Conservation (phyloP, 2,329 filamentous ascomycete genomes). For the Claviceps pazoutovae region DNA sequence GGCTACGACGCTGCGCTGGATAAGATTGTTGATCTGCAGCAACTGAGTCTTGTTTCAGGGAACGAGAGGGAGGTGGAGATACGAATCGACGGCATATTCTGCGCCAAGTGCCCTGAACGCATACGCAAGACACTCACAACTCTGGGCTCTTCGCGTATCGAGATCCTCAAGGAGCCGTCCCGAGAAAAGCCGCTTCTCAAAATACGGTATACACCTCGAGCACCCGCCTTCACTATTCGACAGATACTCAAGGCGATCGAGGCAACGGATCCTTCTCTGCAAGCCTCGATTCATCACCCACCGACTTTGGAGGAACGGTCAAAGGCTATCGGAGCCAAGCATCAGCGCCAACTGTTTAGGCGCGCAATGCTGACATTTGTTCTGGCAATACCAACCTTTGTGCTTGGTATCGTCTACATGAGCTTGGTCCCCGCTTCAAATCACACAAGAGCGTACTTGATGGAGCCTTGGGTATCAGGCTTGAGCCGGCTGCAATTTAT, state of each 20-base stretch:
- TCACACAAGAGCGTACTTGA: constrained; percentile 47
- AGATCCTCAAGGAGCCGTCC: constrained; percentile 41
- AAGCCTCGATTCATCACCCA: constrained; percentile 59
- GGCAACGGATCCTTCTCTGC: constrained; percentile 50
- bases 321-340: constrained; percentile 53
- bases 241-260: constrained; percentile 56
- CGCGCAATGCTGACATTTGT: constrained; percentile 57
- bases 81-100: constrained; percentile 58
- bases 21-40: constrained; percentile 28
- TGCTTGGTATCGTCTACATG: constrained; percentile 88
- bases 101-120: constrained; percentile 52
- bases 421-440: constrained; percentile 52
- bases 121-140: constrained; percentile 39
- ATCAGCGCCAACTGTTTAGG: constrained; percentile 52
- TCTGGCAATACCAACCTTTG: constrained; percentile 66
- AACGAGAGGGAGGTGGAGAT: constrained; percentile 47
- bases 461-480: constrained; percentile 55
- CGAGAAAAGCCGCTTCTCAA: constrained; percentile 52
- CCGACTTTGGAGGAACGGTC: constrained; percentile 75
- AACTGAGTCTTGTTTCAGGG: constrained; percentile 22
- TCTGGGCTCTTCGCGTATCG: constrained; percentile 34
- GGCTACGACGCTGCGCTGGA: constrained; percentile 53
- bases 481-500: constrained; percentile 67
- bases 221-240: constrained; percentile 60
- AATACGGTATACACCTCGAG: constrained; percentile 54